A percentile compares a stretch with the other conserved stretches of the same genome.
These are phyloP conservation scores for Fusarium zealandicum DNA, from an alignment of 2,329 filamentous ascomycete genomes.

Conservation along the genomic window DNA sequence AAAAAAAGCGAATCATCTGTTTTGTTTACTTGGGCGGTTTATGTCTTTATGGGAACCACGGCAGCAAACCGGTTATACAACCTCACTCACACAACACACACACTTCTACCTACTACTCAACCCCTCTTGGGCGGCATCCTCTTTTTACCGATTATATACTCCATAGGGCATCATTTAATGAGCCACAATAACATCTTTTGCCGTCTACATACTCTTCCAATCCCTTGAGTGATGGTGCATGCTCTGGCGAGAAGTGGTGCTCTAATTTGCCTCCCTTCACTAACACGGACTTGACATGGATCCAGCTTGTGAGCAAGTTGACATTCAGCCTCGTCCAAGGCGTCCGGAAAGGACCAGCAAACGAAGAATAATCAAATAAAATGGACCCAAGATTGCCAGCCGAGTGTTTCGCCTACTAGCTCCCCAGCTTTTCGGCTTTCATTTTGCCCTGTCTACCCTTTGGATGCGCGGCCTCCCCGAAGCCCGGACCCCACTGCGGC, in stretches of 20 bases:
- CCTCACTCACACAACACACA: slow-evolving; percentile 9
- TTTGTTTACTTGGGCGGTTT: not conserved
- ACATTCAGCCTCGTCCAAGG: slow-evolving; percentile 24
- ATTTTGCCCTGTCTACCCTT: not conserved
- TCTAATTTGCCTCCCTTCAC: slow-evolving; percentile 1
- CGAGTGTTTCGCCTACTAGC: not conserved
- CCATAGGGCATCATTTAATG: slow-evolving; percentile 15
- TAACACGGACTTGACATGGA: not conserved
- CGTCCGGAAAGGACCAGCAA: not conserved
- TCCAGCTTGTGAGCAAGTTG: slow-evolving; percentile 2
- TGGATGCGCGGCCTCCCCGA: slow-evolving; percentile 20
- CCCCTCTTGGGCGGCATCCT: slow-evolving; percentile 16
- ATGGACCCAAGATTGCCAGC: not conserved
- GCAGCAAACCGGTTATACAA: slow-evolving; percentile 14
- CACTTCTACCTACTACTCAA: slow-evolving; percentile 15
- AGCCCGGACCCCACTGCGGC: slow-evolving; percentile 4
- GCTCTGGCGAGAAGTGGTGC: slow-evolving; percentile 5
- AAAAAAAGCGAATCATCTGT: slow-evolving; percentile 28
- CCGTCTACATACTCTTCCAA: slow-evolving; percentile 18
- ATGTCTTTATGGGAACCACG: slow-evolving; percentile 28
- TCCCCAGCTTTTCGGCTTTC: not conserved
- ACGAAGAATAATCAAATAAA: slow-evolving; percentile 3
- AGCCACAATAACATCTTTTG: slow-evolving; percentile 22
- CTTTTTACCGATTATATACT: slow-evolving; percentile 8
- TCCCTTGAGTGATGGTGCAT: slow-evolving; percentile 1